Evolutionary conservation across 495 filamentous ascomycete species (phyloP).

Genomic region (Penicillium antarcticum): DNA sequence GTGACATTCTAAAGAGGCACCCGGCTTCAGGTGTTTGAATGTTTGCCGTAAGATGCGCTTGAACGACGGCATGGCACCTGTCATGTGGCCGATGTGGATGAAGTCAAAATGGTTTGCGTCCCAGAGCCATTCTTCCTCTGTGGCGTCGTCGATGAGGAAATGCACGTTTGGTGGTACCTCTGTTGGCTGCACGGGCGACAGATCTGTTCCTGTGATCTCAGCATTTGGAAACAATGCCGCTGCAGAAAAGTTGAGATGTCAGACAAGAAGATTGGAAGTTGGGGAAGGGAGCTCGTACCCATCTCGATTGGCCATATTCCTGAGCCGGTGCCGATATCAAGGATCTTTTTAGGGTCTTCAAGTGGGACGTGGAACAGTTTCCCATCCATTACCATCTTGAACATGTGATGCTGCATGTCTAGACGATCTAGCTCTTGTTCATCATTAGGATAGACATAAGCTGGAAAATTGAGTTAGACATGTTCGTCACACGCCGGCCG

Average conservation of each 20-base stretch:
- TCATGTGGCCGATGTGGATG: constrained; percentile 45
- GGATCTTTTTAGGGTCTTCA: constrained; percentile 49
- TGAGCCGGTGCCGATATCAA: constrained; percentile 69
- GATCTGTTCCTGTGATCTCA: constrained; percentile 58
- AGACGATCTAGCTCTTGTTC: constrained; percentile 52
- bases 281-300: constrained; percentile 29
- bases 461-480: constrained; percentile 23
- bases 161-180: constrained; percentile 55
- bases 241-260: constrained; percentile 12
- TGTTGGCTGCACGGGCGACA: constrained; percentile 61
- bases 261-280: constrained; percentile 17
- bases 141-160: constrained; percentile 57
- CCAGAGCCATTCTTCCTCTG: constrained; percentile 51
- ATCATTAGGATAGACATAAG: constrained; percentile 57
- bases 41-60: constrained; percentile 39
- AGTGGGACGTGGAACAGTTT: constrained; percentile 59
- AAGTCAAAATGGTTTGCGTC: constrained; percentile 43
- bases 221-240: constrained; percentile 52
- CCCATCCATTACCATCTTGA: constrained; percentile 50
- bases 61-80: constrained; percentile 37
- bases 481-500: background rate
- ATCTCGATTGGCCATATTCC: constrained; percentile 73
- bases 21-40: constrained; percentile 53
- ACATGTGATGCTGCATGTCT: constrained; percentile 60
- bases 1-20: constrained; percentile 65